Evolutionary conservation across 2,329 filamentous ascomycete species (phyloP).

Genomic region (Triangularia verruculosa): DNA sequence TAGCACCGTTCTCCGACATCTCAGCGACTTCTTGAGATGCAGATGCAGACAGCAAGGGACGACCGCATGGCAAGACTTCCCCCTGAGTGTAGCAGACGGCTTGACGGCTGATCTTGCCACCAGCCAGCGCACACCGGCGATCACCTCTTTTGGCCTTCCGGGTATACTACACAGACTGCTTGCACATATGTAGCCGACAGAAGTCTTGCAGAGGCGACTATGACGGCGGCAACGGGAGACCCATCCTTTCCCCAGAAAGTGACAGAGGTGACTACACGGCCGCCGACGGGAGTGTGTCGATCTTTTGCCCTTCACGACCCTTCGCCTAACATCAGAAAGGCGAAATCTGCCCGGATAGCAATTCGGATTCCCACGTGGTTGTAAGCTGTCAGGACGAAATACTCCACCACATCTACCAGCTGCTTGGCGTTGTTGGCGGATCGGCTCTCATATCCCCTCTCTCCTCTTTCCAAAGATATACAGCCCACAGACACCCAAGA

Average conservation of each 20-base stretch:
- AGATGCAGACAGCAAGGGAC: slow-evolving; percentile 13
- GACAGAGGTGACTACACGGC: neutral
- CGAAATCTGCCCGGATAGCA: neutral
- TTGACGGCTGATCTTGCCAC: slow-evolving; percentile 1
- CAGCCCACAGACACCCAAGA: slow-evolving; percentile 5
- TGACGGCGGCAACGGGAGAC: neutral
- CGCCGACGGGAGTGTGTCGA: neutral
- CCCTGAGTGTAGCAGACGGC: neutral
- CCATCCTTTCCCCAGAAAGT: neutral
- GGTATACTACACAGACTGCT: neutral
- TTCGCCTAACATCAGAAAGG: neutral
- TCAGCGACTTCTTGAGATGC: slow-evolving; percentile 9
- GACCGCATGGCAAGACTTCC: slow-evolving; percentile 8
- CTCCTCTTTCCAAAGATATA: slow-evolving; percentile 1
- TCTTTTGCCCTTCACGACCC: neutral
- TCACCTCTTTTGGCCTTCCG: neutral
- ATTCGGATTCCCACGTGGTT: neutral
- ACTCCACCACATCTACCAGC: neutral
- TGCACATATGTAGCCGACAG: neutral
- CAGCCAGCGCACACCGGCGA: slow-evolving; percentile 5
- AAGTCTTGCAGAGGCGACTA: neutral
- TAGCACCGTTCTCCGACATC: neutral
- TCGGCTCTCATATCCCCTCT: slow-evolving; percentile 23
- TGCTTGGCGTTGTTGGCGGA: slow-evolving; percentile 22
- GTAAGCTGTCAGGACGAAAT: slow-evolving; percentile 1